Evolutionary conservation across 176 grass and related monocot species (phyloP), one percentile per base, ranked within the genome.

Genomic region (Puya raimondii): DNA sequence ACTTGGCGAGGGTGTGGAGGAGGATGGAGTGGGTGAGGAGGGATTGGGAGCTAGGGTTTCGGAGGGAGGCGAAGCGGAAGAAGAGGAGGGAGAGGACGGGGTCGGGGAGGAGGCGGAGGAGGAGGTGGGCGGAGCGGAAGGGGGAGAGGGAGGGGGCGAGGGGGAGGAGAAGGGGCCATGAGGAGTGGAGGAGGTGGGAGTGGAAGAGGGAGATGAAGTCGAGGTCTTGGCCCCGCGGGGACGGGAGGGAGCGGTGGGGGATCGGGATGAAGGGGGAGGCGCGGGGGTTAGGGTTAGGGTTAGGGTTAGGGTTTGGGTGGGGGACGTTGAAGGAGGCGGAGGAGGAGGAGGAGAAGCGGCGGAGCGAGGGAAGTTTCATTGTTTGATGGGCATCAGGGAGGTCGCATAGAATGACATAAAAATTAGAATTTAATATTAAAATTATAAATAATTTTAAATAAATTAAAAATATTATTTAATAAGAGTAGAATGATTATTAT

Each of bases 161-260:
- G 12, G 52, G 3, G 8, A 22, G 50, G 15, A 85, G 77, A 10
- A 50, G 64, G n/a, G 65, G 58, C 71, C 71, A 85, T 9, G 64
- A 50, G 49, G 27, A 47, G 21, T 79, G 56, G 65, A 80, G 68
- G 47, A 96, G 75, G 63, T 96, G 92, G 72, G 69, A 48, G 63
- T 83, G 81, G 56, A 91, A 79, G 20, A 85, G 51, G 56, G 70
- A 22, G 2, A 88, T 67, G 66, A 88, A 91, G 69, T 83, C 80
- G 56, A 80, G 72, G 83, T 91, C 92, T 49, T 86, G 78, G 26
- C 88, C 85, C 11, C 53, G 64, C 12, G 90, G 78, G 1, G 80
- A 73, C 25, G 83, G 83, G 21, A 96, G 83, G 13, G 80, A 77
- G 66, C 74, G 87, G 56, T 87, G 83, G 16, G 88, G 92, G 50